Evolutionary conservation across 768 basidiomycete species (phyloP).

Genomic region (Imleria badia): DNA sequence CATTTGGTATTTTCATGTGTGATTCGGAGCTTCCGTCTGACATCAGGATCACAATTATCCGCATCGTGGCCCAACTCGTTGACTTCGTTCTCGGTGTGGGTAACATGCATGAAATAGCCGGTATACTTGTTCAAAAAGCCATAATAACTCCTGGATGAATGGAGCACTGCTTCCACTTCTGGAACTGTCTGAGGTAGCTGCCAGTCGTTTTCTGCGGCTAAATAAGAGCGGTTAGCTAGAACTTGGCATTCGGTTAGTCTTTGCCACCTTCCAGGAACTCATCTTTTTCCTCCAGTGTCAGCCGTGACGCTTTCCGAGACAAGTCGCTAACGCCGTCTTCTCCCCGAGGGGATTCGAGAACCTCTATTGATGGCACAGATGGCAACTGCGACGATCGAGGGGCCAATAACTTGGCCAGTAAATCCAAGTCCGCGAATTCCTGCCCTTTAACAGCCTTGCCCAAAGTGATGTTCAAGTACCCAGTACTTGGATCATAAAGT

Average conservation of each 20-base stretch:
- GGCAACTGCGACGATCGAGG: constrained; percentile 48
- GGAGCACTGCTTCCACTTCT: constrained; percentile 36
- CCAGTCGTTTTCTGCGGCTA: constrained; percentile 82
- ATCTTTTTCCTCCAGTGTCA: constrained; percentile 52
- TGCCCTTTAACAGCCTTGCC: constrained; percentile 68
- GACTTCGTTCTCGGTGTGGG: constrained; percentile 77
- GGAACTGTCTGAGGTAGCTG: constrained; percentile 65
- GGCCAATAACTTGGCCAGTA: constrained; percentile 74
- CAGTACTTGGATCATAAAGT: constrained; percentile 72
- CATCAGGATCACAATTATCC: constrained; percentile 51
- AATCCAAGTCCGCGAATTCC: constrained; percentile 73
- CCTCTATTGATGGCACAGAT: constrained; percentile 53
- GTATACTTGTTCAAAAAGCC: constrained; percentile 76
- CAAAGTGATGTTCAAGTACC: constrained; percentile 72
- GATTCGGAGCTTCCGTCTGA: constrained; percentile 54
- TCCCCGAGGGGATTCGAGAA: constrained; percentile 37
- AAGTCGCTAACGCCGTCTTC: constrained; percentile 41
- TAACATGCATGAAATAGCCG: constrained; percentile 72
- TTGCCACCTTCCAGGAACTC: constrained; percentile 57
- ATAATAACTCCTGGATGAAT: constrained; percentile 51
- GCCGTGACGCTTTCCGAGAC: constrained; percentile 39
- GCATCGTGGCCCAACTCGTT: constrained; percentile 73
- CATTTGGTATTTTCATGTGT: constrained; percentile 74
- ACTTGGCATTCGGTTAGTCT: background rate
- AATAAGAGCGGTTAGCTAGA: constrained; percentile 2